These are phyloP conservation scores for Claviceps citrina DNA, from an alignment of 2,329 filamentous ascomycete genomes.

Conservation along the genomic window DNA sequence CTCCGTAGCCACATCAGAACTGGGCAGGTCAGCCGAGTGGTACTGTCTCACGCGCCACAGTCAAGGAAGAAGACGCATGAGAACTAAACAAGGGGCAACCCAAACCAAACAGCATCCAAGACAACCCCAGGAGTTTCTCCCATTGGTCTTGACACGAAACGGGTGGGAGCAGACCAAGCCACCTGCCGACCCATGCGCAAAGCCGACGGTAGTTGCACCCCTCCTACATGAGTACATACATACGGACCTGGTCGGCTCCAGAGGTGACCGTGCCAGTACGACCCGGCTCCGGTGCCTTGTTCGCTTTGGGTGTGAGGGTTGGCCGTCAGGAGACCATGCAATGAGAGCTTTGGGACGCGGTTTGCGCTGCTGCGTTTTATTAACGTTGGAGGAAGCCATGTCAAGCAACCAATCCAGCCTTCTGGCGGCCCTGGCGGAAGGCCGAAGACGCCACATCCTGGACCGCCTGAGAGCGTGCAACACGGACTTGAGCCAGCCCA, in stretches of 20 bases:
- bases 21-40: constrained; percentile 1
- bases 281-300: constrained; percentile 1
- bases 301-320: not conserved
- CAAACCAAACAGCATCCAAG: not conserved
- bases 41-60: not conserved
- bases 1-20: not conserved
- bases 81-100: constrained; percentile 1
- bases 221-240: not conserved
- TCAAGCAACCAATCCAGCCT: not conserved
- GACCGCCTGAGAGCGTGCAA: not conserved
- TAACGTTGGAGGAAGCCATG: not conserved
- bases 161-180: constrained; percentile 2
- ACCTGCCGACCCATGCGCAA: constrained; percentile 1
- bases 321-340: not conserved
- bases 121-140: constrained; percentile 4
- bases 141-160: constrained; percentile 4
- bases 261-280: not conserved
- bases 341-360: no score
- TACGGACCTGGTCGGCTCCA: not conserved
- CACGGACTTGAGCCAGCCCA: not conserved
- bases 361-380: not conserved
- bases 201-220: constrained; percentile 5
- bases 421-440: not conserved
- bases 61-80: not conserved
- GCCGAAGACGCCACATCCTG: not conserved